Base-by-base conservation (phyloP, 768 basidiomycete genomes). In the Tephrocybe sp. region DNA sequence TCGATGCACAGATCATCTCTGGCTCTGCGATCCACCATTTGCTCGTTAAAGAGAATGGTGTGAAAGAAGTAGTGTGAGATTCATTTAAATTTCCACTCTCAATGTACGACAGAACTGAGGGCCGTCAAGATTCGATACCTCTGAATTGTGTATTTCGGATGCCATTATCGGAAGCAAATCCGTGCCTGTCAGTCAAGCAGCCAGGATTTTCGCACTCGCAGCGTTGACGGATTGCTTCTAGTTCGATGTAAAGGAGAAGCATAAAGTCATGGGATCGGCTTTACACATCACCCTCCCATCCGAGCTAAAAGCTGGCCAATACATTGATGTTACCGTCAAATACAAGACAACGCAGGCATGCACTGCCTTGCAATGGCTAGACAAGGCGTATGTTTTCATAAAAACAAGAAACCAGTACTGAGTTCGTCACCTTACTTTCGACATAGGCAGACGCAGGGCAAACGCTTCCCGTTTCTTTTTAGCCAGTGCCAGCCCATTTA, bases 401-500 rank as follows among this genome's bases (percentile, higher is more conserved):
- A 8, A 23, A 13, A 19, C n/a, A 20, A 26, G 44, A 3, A 10
- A 19, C 2, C 26, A 34, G 12, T 19, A n/a, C 5, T 13, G 10
- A 36, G 31, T 26, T 26, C 14, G 17, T 5, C n/a, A 35, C n/a
- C 23, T 20, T 17, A 45, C 9, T 23, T 43, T 20, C 30, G 8
- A 6, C 30, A 45, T 45, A 90, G 88, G 53, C 85, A 92, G 68
- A 96, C 93, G 0, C 88, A 89, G 53, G 91, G 92, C 5, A 92
- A 91, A 58, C 69, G 72, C 17, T 87, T 89, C 62, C 86, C 91
- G 0, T 96, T 88, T 68, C 66, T 97, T 16, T 98, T 94, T 72
- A 92, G 90, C 53, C 95, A 96, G 60, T 90, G 87, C 61, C 92
- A 96, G 56, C 91, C 95, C 4, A 95, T 94, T 58, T 86, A 94